Percentiles rank a stretch among this genome's conserved stretches.
These are phyloP conservation scores for Stemphylium vesicarium DNA, from an alignment of 2,329 filamentous ascomycete species.

Conservation along the genomic window DNA sequence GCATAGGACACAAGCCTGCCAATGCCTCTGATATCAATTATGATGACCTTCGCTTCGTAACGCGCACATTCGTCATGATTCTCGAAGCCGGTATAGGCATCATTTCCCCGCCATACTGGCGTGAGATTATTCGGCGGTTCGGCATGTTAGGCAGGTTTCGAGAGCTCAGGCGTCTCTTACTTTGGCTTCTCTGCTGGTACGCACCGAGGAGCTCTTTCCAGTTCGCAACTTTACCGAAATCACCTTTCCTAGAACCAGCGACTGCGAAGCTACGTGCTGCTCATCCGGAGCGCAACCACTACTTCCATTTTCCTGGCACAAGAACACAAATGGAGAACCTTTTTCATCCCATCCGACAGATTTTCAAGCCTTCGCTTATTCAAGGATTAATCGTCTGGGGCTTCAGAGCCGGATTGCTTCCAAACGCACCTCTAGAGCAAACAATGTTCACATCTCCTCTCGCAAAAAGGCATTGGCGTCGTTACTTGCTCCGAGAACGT, in stretches of 20 bases:
- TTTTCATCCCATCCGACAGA: constrained; percentile 34
- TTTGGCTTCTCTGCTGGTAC: constrained; percentile 58
- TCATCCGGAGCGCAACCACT: constrained; percentile 18
- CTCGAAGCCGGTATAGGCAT: constrained; percentile 52
- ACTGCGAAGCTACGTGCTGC: constrained; percentile 22
- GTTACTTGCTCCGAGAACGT: constrained; percentile 21
- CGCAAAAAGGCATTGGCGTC: constrained; percentile 36
- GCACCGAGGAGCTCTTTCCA: constrained; percentile 29
- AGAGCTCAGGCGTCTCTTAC: constrained; percentile 58
- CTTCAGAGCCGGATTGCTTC: constrained; percentile 37
- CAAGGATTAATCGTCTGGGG: constrained; percentile 46
- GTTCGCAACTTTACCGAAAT: constrained; percentile 29
- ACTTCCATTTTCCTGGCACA: constrained; percentile 24
- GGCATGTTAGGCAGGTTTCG: constrained; percentile 63
- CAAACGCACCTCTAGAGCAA: constrained; percentile 33
- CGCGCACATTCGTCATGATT: constrained; percentile 56
- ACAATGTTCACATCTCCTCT: constrained; percentile 22
- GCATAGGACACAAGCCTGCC: constrained; percentile 44
- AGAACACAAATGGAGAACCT: constrained; percentile 11
- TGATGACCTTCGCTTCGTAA: constrained; percentile 54
- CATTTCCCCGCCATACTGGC: constrained; percentile 58
- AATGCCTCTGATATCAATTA: constrained; percentile 15
- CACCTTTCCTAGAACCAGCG: constrained; percentile 30
- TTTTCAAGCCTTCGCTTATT: constrained; percentile 34
- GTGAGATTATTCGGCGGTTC: constrained; percentile 64